Percentiles rank a stretch among this genome's conserved stretches.
phyloP scores from a whole-genome alignment of 805 yeast genomes.

The Diddensiella transvaalensis region DNA sequence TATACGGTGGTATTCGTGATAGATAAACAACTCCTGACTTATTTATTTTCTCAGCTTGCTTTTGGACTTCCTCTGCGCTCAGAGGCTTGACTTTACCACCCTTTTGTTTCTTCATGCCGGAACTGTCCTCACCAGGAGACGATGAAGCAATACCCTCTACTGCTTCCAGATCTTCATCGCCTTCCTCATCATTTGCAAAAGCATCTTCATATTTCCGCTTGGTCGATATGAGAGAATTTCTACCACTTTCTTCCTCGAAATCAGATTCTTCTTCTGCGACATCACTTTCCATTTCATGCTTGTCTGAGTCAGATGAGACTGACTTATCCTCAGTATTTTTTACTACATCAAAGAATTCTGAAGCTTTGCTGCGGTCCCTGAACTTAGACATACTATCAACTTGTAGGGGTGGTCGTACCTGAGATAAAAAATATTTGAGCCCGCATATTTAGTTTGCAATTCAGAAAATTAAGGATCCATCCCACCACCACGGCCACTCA shows the following conservation, averaged over 20 bases:
- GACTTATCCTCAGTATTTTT: too few species aligned
- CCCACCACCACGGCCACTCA: too few species aligned
- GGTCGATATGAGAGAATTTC: conserved; percentile 8
- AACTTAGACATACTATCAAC: background rate
- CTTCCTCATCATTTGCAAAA: conserved; percentile 19
- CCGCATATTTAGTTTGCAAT: too few species aligned
- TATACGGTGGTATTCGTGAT: conserved; percentile 90
- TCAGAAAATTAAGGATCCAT: too few species aligned
- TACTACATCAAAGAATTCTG: background rate
- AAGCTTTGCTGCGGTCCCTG: background rate
- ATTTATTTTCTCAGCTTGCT: conserved; percentile 45
- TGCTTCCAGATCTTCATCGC: conserved; percentile 16
- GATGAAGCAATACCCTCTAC: conserved; percentile 9
- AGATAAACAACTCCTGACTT: conserved; percentile 91
- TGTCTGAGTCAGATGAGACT: too few species aligned
- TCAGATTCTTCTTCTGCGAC: conserved; percentile 9
- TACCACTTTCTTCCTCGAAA: conserved; percentile 16
- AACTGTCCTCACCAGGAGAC: too few species aligned
- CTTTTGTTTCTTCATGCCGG: conserved; percentile 4
- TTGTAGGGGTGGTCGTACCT: background rate
- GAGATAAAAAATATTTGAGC: background rate
- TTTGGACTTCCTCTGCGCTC: conserved; percentile 34
- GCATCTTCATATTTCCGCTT: conserved; percentile 12
- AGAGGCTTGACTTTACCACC: conserved; percentile 23
- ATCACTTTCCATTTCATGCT: conserved; percentile 7